phyloP scores from a whole-genome alignment of 106 monocot genomes.

The Acorus gramineus region DNA sequence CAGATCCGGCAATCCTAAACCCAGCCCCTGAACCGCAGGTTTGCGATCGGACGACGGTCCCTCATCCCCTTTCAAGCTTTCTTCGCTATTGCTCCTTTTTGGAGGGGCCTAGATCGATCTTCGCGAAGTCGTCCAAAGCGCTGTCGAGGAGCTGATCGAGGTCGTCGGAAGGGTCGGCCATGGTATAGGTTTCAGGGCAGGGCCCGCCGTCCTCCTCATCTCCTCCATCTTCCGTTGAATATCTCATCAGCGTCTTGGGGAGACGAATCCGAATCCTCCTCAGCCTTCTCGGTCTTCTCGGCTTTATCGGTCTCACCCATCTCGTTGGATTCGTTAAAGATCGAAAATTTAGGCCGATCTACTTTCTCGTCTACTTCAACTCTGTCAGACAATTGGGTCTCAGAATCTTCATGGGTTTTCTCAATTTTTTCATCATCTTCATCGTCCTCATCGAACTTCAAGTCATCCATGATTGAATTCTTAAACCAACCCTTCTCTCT shows the following conservation, averaged over 20 bases:
- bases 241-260: conserved; percentile 68
- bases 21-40: conserved; percentile 18
- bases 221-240: conserved; percentile 92
- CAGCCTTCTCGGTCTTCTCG: conserved; percentile 1
- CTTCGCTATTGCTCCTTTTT: not conserved
- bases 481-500: no score
- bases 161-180: conserved; percentile 27
- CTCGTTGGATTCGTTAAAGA: no score
- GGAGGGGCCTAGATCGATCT: conserved; percentile 16
- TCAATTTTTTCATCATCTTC: no score
- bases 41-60: no score
- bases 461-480: no score
- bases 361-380: no score
- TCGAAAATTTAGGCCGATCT: no score
- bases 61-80: not conserved
- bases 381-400: no score
- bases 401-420: no score
- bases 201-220: conserved; percentile 9
- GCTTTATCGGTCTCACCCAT: not conserved
- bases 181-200: not conserved
- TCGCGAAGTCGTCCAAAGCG: conserved; percentile 45
- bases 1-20: conserved; percentile 34
- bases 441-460: no score
- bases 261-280: conserved; percentile 11
- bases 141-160: conserved; percentile 50